Conservation (phyloP, 2,329 filamentous ascomycete species). For the Didymella arachidicola region DNA sequence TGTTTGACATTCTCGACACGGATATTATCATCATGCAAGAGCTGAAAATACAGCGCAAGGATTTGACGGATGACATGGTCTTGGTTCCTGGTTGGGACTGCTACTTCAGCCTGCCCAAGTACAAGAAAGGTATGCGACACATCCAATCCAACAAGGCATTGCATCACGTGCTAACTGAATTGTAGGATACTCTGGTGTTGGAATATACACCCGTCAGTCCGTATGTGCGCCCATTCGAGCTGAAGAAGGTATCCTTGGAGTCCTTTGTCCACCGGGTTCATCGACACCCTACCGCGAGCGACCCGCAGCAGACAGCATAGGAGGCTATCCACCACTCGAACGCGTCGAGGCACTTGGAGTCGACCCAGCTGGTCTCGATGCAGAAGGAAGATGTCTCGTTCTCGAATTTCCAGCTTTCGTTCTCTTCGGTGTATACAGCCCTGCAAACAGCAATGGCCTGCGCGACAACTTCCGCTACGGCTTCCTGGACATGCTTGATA, state of each 20-base stretch:
- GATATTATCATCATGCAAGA: conserved; percentile 97
- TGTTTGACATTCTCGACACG: conserved; percentile 92
- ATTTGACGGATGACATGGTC: conserved; percentile 94
- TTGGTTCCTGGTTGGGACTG: conserved; percentile 94
- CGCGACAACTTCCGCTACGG: conserved; percentile 82
- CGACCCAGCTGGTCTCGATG: conserved; percentile 79
- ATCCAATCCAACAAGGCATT: conserved; percentile 1
- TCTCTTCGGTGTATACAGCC: conserved; percentile 89
- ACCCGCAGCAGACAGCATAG: conserved; percentile 77
- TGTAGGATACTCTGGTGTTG: conserved; percentile 91
- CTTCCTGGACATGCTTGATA: conserved; percentile 82
- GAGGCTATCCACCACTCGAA: conserved; percentile 78
- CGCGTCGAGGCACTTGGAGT: conserved; percentile 69
- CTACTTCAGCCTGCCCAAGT: conserved; percentile 88
- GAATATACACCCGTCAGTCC: conserved; percentile 89
- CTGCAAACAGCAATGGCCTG: conserved; percentile 84
- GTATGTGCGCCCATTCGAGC: conserved; percentile 86
- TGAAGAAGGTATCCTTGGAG: conserved; percentile 91
- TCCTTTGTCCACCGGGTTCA: conserved; percentile 76
- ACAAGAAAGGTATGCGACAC: conserved; percentile 80
- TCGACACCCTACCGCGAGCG: conserved; percentile 76
- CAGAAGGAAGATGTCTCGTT: conserved; percentile 88
- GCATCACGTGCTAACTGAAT: conserved; percentile 23
- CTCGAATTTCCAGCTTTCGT: conserved; percentile 96
- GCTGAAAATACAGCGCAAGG: conserved; percentile 93